These are phyloP conservation scores for Cytidiella melzeri DNA, from an alignment of 768 basidiomycete species.

Conservation along the genomic window DNA sequence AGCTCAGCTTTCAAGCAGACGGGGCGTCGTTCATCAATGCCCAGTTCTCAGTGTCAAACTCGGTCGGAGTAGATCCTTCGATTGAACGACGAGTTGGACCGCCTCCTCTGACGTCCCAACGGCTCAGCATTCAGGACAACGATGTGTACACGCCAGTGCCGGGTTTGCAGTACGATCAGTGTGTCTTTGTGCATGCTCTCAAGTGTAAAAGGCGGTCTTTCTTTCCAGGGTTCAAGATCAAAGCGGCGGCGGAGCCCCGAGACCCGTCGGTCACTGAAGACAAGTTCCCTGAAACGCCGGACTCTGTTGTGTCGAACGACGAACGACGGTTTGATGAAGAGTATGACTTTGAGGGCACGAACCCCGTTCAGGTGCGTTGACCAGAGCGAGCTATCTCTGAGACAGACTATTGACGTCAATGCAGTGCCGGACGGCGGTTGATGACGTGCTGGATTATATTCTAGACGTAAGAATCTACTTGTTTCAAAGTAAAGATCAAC, in stretches of 20 bases:
- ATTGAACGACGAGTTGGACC: slow-evolving; percentile 4
- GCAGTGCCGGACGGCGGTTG: slow-evolving; percentile 8
- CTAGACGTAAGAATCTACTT: too few relatives aligned
- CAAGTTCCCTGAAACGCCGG: not conserved
- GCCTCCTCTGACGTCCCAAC: too few relatives aligned
- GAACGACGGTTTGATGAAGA: not conserved
- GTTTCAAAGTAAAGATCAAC: too few relatives aligned
- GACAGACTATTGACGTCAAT: too few relatives aligned
- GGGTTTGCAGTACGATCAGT: slow-evolving; percentile 6
- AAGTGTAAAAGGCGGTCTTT: slow-evolving; percentile 6
- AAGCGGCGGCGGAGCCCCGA: not conserved
- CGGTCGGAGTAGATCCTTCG: not conserved
- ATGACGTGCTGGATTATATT: slow-evolving; percentile 13
- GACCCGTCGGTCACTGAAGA: not conserved
- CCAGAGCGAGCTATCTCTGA: too few relatives aligned
- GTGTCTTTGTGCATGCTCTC: slow-evolving; percentile 13
- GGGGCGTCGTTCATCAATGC: not conserved
- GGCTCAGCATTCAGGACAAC: too few relatives aligned
- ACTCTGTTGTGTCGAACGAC: not conserved
- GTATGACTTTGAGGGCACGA: not conserved
- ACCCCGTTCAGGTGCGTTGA: not conserved
- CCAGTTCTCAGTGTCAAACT: not conserved
- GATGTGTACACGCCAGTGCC: not conserved
- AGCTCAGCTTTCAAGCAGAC: not conserved
- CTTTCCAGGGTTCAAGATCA: not conserved